Conservation (phyloP, 2,329 filamentous ascomycete genomes). For the Gyromitra esculenta region DNA sequence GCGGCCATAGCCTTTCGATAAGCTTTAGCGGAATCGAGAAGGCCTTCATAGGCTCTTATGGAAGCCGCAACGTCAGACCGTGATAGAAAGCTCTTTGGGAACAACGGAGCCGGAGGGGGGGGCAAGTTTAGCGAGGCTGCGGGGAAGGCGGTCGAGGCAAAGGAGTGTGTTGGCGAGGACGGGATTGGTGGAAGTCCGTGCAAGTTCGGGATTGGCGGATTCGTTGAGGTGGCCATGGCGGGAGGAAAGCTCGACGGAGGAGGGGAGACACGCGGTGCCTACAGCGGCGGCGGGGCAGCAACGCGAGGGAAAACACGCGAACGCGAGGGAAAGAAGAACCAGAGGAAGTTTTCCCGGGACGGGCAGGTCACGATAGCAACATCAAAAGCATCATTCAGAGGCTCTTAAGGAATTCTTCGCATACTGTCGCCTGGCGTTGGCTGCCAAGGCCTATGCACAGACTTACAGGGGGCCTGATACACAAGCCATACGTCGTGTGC, state of each 20-base stretch:
- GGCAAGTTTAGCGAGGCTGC: conserved; percentile 69
- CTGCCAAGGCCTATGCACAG: conserved; percentile 48
- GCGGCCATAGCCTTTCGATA: conserved; percentile 72
- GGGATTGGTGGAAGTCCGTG: conserved; percentile 62
- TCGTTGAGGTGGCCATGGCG: conserved; percentile 41
- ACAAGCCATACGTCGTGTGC: conserved; percentile 32
- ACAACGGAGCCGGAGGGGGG: conserved; percentile 69
- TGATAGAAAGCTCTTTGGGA: conserved; percentile 70
- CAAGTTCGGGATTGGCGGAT: conserved; percentile 34
- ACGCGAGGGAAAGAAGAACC: conserved; percentile 25
- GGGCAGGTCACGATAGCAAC: conserved; percentile 31
- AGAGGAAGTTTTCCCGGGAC: conserved; percentile 2
- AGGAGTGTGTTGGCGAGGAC: conserved; percentile 71
- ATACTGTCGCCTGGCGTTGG: conserved; percentile 23
- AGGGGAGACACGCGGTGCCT: conserved; percentile 57
- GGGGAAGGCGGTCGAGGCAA: conserved; percentile 71
- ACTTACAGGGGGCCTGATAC: conserved; percentile 14
- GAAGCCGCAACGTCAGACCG: conserved; percentile 72
- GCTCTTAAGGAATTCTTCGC: conserved; percentile 27
- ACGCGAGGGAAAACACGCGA: conserved; percentile 23
- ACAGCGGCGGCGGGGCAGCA: conserved; percentile 58
- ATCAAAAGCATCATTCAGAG: conserved; percentile 42
- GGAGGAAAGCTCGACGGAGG: conserved; percentile 32
- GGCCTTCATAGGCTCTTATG: conserved; percentile 71
- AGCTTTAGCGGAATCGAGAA: conserved; percentile 70